Percentiles rank a stretch among this genome's conserved stretches.
Evolutionary conservation across 257 asterid genomes (phyloP).

Genomic region (Scutellaria barbata): DNA sequence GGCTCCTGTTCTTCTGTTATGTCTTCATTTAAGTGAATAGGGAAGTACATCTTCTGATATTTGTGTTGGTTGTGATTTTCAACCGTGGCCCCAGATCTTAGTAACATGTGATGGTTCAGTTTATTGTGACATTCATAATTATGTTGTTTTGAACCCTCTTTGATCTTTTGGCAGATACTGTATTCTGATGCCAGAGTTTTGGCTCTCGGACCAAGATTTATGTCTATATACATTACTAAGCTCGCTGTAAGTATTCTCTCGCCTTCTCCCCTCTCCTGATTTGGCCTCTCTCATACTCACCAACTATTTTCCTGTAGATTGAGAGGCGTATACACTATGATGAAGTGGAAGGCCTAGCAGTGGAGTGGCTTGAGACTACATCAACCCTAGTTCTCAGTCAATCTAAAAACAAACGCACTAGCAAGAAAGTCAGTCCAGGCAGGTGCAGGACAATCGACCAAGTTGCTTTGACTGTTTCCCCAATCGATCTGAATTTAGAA

Average conservation of each 20-base stretch:
- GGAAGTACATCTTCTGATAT: no score
- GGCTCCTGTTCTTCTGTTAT: no score
- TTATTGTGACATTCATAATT: not conserved
- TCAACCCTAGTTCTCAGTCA: constrained; percentile 68
- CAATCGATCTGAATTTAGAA: constrained; percentile 46
- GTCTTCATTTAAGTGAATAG: no score
- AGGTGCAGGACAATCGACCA: constrained; percentile 64
- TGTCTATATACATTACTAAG: constrained; percentile 82
- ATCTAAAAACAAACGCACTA: constrained; percentile 48
- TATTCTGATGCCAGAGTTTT: constrained; percentile 77
- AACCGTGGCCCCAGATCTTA: no score
- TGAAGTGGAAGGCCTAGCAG: constrained; percentile 75
- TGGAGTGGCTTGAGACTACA: constrained; percentile 85
- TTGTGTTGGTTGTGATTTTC: no score
- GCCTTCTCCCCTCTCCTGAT: not conserved
- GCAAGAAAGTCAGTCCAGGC: constrained; percentile 57
- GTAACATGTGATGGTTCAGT: not conserved
- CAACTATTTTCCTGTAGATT: constrained; percentile 45
- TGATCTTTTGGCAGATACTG: constrained; percentile 51
- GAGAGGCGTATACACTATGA: constrained; percentile 83
- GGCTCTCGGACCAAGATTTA: constrained; percentile 88
- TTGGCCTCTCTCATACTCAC: not conserved
- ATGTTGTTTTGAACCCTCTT: constrained; percentile 2
- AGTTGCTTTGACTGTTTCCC: constrained; percentile 59
- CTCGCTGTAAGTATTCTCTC: constrained; percentile 71